Conservation (phyloP, 1,284 basidiomycete species). For the Cryptococcus sp. region DNA sequence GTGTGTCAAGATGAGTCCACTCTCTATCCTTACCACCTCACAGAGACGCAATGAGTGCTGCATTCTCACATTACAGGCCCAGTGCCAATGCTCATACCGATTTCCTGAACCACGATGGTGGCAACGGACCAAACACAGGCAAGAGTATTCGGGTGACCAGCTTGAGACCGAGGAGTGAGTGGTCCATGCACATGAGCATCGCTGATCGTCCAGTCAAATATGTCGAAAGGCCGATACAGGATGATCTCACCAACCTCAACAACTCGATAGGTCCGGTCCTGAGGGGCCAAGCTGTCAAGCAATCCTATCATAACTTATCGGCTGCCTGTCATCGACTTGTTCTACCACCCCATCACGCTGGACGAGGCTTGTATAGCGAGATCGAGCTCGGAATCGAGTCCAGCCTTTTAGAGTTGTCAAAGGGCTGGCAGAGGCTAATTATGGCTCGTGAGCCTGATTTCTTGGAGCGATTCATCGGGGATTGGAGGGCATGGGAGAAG, state of each 20-base stretch:
- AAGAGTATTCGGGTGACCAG: conserved; percentile 13
- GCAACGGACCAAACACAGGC: conserved; percentile 1
- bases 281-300: conserved; percentile 16
- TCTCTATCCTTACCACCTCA: background rate
- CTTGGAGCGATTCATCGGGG: conserved; percentile 18
- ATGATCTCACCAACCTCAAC: conserved; percentile 9
- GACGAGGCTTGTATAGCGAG: conserved; percentile 17
- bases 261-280: conserved; percentile 23
- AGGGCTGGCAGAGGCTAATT: conserved; percentile 26
- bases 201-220: background rate
- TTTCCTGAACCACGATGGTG: conserved; percentile 18
- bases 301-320: conserved; percentile 29
- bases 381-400: conserved; percentile 24
- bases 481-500: conserved; percentile 26
- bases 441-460: conserved; percentile 29
- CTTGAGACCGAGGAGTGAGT: conserved; percentile 19
- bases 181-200: background rate
- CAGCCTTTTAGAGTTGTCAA: conserved; percentile 14
- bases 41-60: background rate
- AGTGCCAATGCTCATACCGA: conserved; percentile 38
- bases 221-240: conserved; percentile 2
- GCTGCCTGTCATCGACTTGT: conserved; percentile 23
- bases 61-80: conserved; percentile 33
- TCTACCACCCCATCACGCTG: conserved; percentile 16
- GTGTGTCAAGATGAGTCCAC: background rate